These are phyloP conservation scores for Capsicum pubescens DNA, from an alignment of 257 asterid genomes.

Conservation along the genomic window DNA sequence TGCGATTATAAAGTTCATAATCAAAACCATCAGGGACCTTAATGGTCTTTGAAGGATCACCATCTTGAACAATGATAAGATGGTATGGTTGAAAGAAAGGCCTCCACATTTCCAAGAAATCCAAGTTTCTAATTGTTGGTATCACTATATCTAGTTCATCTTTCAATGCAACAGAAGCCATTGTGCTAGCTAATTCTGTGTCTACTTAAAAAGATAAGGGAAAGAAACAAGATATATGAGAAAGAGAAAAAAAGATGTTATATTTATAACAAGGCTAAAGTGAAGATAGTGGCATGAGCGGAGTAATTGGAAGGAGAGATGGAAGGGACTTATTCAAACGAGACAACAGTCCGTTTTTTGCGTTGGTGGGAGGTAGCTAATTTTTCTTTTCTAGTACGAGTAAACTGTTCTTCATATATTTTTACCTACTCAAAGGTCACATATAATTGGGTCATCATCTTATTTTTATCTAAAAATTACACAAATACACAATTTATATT, in stretches of 20 bases:
- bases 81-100: slow-evolving; percentile 31
- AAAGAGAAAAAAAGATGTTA: neutral
- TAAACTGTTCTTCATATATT: neutral
- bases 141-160: slow-evolving; percentile 33
- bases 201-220: neutral
- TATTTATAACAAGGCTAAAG: neutral
- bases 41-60: slow-evolving; percentile 33
- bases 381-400: neutral
- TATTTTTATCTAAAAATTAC: too few species aligned
- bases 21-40: slow-evolving; percentile 35
- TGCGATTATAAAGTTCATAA: slow-evolving; percentile 33
- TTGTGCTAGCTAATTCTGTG: neutral
- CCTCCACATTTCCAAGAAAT: slow-evolving; percentile 36
- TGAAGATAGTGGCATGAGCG: slow-evolving; percentile 10
- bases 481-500: too few species aligned
- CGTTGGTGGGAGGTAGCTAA: neutral
- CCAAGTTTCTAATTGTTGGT: slow-evolving; percentile 34
- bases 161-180: slow-evolving; percentile 32
- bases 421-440: neutral
- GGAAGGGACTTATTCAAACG: slow-evolving; percentile 20
- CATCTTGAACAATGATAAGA: slow-evolving; percentile 36
- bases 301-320: slow-evolving; percentile 5
- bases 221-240: neutral
- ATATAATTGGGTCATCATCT: neutral
- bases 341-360: neutral